Evolutionary conservation across 148 eudicot genomes (phyloP).

Genomic region (Heliamphora exappendiculata): DNA sequence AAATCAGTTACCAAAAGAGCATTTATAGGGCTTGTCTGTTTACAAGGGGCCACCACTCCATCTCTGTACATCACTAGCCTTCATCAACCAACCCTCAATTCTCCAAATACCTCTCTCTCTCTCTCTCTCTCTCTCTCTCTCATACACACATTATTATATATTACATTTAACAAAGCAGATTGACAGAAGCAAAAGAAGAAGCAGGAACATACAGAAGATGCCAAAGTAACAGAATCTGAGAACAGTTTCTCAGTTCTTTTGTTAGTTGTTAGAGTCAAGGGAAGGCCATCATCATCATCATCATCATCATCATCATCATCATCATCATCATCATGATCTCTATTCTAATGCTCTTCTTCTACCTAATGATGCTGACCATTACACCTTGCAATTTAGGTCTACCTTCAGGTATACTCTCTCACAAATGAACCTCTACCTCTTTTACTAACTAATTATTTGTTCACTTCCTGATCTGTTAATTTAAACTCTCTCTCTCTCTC

Average conservation of each 20-base stretch:
- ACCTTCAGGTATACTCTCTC: constrained; percentile 12
- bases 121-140: constrained; percentile 12
- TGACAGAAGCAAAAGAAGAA: neutral
- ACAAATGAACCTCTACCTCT: neutral
- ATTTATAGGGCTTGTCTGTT: neutral
- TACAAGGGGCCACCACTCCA: neutral
- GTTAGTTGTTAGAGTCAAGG: neutral
- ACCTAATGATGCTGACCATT: constrained; percentile 11
- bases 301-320: constrained; percentile 5
- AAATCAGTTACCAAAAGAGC: too few species aligned
- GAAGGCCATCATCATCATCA: neutral
- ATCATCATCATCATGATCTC: neutral
- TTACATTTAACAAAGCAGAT: neutral
- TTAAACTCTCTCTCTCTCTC: neutral
- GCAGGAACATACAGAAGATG: neutral
- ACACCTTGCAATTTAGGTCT: neutral
- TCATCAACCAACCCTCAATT: neutral
- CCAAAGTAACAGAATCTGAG: constrained; percentile 16
- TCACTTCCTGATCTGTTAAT: neutral
- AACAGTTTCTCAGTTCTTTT: neutral
- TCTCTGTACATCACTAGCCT: neutral
- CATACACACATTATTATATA: neutral
- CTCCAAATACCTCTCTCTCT: neutral
- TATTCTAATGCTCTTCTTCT: neutral
- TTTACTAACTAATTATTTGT: neutral